Evolutionary conservation across 176 grass and related monocot species (phyloP).

Genomic region (Oryza rufipogon): DNA sequence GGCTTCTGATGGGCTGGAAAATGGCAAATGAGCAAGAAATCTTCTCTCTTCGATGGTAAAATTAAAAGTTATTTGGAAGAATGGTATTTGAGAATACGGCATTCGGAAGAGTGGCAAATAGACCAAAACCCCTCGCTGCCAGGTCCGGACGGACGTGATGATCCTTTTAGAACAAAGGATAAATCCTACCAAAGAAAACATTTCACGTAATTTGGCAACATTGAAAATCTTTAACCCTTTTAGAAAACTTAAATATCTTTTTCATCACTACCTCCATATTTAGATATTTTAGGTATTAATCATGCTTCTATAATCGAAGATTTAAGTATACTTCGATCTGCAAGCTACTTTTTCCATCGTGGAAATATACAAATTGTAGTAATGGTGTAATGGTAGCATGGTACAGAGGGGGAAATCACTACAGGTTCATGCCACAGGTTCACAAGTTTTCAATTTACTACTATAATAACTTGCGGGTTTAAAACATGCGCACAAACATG

Average conservation of each 20-base stretch:
- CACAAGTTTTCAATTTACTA: no score
- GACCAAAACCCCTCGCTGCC: no score
- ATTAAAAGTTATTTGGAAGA: no score
- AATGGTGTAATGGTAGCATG: not conserved
- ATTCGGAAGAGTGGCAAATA: no score
- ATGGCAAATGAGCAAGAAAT: no score
- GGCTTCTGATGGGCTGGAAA: no score
- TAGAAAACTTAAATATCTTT: slow-evolving; percentile 13
- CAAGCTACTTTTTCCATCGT: not conserved
- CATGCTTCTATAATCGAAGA: not conserved
- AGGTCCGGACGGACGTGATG: no score
- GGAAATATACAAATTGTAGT: slow-evolving; percentile 2
- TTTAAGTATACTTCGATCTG: not conserved
- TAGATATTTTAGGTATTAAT: not conserved
- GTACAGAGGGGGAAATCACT: not conserved
- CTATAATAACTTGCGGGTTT: no score
- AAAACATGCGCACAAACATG: no score
- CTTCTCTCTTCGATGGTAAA: no score
- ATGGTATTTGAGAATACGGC: no score
- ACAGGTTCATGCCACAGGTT: not conserved
- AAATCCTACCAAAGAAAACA: slow-evolving; percentile 5
- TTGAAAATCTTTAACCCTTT: slow-evolving; percentile 6
- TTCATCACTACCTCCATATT: not conserved
- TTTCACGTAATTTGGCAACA: slow-evolving; percentile 8
- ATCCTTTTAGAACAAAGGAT: slow-evolving; percentile 15